These are phyloP conservation scores for Candida koratica DNA, from an alignment of 805 yeast species.

Conservation along the genomic window DNA sequence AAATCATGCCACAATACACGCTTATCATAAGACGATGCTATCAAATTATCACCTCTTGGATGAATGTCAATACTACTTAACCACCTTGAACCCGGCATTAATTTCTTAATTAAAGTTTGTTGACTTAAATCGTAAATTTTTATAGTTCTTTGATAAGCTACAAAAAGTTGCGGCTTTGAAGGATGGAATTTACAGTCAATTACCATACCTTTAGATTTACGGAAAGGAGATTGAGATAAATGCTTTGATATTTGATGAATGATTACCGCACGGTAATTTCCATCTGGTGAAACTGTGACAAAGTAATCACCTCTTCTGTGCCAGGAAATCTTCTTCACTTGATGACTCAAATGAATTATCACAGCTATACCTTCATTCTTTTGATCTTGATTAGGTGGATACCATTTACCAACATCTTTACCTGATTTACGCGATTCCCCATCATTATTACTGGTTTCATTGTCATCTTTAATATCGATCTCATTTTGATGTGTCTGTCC, in stretches of 20 bases:
- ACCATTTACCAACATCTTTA: conserved; percentile 72
- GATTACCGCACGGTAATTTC: conserved; percentile 80
- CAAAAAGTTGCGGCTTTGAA: conserved; percentile 87
- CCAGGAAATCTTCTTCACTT: conserved; percentile 85
- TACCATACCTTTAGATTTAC: conserved; percentile 85
- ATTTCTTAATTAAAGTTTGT: conserved; percentile 77
- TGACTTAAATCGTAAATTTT: conserved; percentile 86
- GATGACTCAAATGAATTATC: conserved; percentile 59
- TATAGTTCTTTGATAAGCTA: conserved; percentile 88
- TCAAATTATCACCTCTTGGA: conserved; percentile 91
- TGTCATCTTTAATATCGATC: conserved; percentile 36
- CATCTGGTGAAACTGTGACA: conserved; percentile 93
- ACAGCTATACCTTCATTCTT: conserved; percentile 64
- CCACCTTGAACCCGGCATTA: conserved; percentile 96
- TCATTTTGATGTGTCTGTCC: conserved; percentile 46
- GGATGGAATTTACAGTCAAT: conserved; percentile 98
- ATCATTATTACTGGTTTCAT: conserved; percentile 31
- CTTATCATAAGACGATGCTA: conserved; percentile 91
- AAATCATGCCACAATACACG: conserved; percentile 96
- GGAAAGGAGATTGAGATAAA: conserved; percentile 92
- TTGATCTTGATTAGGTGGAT: conserved; percentile 65
- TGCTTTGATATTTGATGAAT: conserved; percentile 95
- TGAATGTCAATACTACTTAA: conserved; percentile 87
- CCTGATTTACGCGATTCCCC: conserved; percentile 29
- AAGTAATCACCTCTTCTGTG: conserved; percentile 97